These are phyloP conservation scores for Lathyrus aphaca DNA, from an alignment of 306 rosid genomes.

Conservation along the genomic window DNA sequence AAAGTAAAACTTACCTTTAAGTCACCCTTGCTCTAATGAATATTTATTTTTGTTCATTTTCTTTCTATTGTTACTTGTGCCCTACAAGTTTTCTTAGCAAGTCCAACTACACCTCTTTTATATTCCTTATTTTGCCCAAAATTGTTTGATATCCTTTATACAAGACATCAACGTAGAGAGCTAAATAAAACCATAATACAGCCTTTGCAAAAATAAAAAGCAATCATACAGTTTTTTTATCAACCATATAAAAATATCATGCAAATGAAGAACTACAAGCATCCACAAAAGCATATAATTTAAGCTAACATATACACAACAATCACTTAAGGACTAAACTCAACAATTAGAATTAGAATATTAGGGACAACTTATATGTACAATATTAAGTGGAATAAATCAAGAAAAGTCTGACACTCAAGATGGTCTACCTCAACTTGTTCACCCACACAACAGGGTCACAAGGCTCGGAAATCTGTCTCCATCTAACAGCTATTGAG, in stretches of 20 bases:
- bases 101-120: constrained; percentile 9
- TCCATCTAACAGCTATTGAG: constrained; percentile 86
- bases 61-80: constrained; percentile 6
- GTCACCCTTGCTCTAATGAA: constrained; percentile 6
- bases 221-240: neutral
- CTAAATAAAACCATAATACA: constrained; percentile 1
- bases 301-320: neutral
- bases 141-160: neutral
- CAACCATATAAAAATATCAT: constrained; percentile 13
- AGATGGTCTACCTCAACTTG: constrained; percentile 69
- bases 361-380: neutral
- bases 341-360: neutral
- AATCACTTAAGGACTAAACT: neutral
- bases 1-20: neutral
- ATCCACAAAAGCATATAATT: neutral
- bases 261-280: neutral
- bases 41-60: neutral
- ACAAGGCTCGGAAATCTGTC: constrained; percentile 93
- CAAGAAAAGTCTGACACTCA: neutral
- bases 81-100: neutral
- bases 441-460: constrained; percentile 96
- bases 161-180: constrained; percentile 12
- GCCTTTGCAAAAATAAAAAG: constrained; percentile 8
- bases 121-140: neutral
- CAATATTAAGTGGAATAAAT: neutral